Evolutionary conservation across 2,329 filamentous ascomycete genomes (phyloP).

Genomic region (Xylaria sp.): DNA sequence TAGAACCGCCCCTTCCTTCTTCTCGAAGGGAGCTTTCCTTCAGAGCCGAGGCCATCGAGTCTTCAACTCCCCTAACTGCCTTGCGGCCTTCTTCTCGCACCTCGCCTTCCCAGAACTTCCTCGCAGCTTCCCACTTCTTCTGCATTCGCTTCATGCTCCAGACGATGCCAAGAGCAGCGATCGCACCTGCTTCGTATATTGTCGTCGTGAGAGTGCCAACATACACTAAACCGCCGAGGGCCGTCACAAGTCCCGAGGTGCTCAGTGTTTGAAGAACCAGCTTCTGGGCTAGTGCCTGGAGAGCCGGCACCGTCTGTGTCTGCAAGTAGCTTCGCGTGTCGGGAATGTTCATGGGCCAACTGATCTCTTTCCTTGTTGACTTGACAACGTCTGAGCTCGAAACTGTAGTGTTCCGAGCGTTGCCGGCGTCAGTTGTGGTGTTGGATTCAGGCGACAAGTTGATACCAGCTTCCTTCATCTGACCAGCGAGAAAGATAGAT

Average conservation of each 20-base stretch:
- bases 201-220: constrained; percentile 48
- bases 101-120: constrained; percentile 59
- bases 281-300: constrained; percentile 68
- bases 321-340: constrained; percentile 63
- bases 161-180: constrained; percentile 55
- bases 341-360: constrained; percentile 72
- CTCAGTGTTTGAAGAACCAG: constrained; percentile 71
- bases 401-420: not conserved
- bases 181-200: constrained; percentile 56
- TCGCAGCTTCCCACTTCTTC: constrained; percentile 56
- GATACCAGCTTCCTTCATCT: constrained; percentile 52
- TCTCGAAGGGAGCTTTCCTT: constrained; percentile 26
- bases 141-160: constrained; percentile 57
- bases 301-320: constrained; percentile 60
- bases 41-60: constrained; percentile 46
- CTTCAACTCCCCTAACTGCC: constrained; percentile 52
- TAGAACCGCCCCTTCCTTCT: constrained; percentile 18
- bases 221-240: constrained; percentile 53
- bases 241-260: constrained; percentile 59
- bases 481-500: constrained; percentile 76
- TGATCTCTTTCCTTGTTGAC: constrained; percentile 25
- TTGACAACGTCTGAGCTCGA: not conserved
- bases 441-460: constrained; percentile 6
- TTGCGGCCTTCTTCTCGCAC: constrained; percentile 63
- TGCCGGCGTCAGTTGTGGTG: constrained; percentile 13